Conservation (phyloP, 2,329 filamentous ascomycete genomes). For the Trichoderma sp. region DNA sequence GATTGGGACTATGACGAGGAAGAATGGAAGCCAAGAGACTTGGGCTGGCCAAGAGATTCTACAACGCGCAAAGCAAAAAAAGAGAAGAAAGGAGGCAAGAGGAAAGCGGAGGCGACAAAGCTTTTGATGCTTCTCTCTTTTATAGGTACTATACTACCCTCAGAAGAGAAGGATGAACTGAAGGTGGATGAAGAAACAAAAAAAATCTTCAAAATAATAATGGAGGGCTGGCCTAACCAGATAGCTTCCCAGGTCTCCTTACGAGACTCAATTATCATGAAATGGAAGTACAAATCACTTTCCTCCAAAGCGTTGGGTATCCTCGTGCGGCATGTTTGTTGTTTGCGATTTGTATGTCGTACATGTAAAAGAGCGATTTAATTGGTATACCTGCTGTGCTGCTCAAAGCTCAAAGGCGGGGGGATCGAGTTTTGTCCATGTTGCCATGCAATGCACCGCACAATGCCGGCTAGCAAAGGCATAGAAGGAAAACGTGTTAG, state of each 20-base stretch:
- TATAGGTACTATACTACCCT: neutral
- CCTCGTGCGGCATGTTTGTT: neutral
- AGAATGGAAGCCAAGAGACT: neutral
- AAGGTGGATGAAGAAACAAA: neutral
- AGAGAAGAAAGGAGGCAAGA: neutral
- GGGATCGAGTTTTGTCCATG: neutral
- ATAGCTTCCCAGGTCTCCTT: constrained; percentile 18
- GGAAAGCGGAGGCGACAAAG: neutral
- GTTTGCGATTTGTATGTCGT: neutral
- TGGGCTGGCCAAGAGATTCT: constrained; percentile 28
- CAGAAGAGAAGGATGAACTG: neutral
- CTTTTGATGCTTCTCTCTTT: constrained; percentile 1
- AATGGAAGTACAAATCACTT: constrained; percentile 22
- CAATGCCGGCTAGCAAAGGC: constrained; percentile 12
- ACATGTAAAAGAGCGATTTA: neutral
- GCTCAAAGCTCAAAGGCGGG: neutral
- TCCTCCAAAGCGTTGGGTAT: neutral
- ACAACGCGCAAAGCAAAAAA: constrained; percentile 13
- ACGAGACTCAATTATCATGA: constrained; percentile 2
- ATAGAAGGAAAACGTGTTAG: neutral
- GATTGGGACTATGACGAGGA: constrained; percentile 11
- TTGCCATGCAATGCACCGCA: neutral
- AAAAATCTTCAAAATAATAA: constrained; percentile 8
- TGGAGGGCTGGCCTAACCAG: constrained; percentile 15
- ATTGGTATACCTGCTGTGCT: neutral